Percentiles rank a stretch among this genome's conserved stretches.
Evolutionary conservation across 345 rosid genomes (phyloP).

Genomic region (Isatis tinctoria): DNA sequence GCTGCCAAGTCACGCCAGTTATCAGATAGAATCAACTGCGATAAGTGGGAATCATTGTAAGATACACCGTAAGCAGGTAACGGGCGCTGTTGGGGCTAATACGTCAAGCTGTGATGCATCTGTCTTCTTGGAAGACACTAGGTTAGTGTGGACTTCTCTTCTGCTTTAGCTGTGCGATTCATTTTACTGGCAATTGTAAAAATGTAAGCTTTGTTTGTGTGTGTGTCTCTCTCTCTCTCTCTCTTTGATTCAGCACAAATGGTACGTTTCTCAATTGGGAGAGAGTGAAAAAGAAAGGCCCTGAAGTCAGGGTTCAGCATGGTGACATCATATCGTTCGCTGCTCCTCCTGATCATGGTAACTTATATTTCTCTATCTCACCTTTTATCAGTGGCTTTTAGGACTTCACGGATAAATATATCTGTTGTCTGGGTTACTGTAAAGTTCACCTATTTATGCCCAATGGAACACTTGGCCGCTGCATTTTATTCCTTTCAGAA

Average conservation of each 20-base stretch:
- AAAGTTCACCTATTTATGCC: too few relatives aligned
- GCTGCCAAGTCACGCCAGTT: constrained; percentile 49
- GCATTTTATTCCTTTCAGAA: constrained; percentile 41
- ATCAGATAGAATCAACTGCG: constrained; percentile 62
- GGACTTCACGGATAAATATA: neutral
- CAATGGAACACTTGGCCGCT: neutral
- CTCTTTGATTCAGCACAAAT: constrained; percentile 53
- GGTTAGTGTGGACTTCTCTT: constrained; percentile 41
- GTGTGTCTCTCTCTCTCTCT: neutral
- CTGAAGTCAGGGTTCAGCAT: constrained; percentile 58
- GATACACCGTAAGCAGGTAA: constrained; percentile 46
- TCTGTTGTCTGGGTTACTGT: too few relatives aligned
- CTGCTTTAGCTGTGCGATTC: neutral
- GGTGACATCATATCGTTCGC: constrained; percentile 89
- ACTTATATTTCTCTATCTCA: neutral
- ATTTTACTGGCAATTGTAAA: neutral
- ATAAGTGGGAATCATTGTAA: constrained; percentile 85
- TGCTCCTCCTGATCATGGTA: constrained; percentile 88
- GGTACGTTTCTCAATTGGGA: constrained; percentile 88
- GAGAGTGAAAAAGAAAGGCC: constrained; percentile 59
- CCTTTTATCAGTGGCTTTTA: neutral
- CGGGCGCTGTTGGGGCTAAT: constrained; percentile 27
- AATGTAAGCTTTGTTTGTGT: neutral
- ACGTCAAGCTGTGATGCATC: constrained; percentile 13
- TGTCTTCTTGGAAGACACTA: constrained; percentile 73